Evolutionary conservation across 768 basidiomycete genomes (phyloP), one percentile per base, ranked within the genome.

Genomic region (Hygrocybe coccinea): DNA sequence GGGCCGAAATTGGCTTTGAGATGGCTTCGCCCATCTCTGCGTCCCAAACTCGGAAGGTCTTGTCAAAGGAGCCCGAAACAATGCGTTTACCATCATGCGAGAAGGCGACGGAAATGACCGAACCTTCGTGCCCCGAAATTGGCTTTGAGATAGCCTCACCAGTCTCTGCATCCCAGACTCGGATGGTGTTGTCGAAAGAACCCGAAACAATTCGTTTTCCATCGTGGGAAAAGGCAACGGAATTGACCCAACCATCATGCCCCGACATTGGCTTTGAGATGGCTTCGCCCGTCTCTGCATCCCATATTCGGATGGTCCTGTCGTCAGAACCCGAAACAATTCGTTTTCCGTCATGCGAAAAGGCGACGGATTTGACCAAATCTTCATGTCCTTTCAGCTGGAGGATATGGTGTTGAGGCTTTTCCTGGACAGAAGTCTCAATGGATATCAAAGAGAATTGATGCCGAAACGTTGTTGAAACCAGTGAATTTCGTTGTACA

Each of bases 31-130:
- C 29, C 8, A 8, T 29, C 11, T 12, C 11, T 54, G 57, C 15
- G 8, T 29, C 29, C 29, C 29, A 29, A 8, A 29, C 29, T 29
- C 29, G 29, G 29, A 29, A 4, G 29, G 29, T 29, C 29, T 38
- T 21, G 43, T 61, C 60, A n/a, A 34, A 38, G 4, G 62, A 64
- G 15, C 61, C 61, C 2, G 66, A 65, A 9, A 59, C 52, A 49
- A 68, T 54, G 5, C 52, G 56, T 22, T 58, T 54, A 3, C 65
- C 66, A 53, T 68, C 60, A 1, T 63, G 62, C 10, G 68, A 66
- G 58, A 68, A 64, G 19, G 59, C 57, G 19, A 69, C 61, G 17
- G 60, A 60, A 12, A 47, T 56, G 34, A 67, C 61, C 10, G 29
- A 29, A 29, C 24, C 8, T 53, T 29, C 29, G 8, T 29, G 29